phyloP scores from a whole-genome alignment of 225 moss, liverwort and hornwort species.

The Climacium dendroides region DNA sequence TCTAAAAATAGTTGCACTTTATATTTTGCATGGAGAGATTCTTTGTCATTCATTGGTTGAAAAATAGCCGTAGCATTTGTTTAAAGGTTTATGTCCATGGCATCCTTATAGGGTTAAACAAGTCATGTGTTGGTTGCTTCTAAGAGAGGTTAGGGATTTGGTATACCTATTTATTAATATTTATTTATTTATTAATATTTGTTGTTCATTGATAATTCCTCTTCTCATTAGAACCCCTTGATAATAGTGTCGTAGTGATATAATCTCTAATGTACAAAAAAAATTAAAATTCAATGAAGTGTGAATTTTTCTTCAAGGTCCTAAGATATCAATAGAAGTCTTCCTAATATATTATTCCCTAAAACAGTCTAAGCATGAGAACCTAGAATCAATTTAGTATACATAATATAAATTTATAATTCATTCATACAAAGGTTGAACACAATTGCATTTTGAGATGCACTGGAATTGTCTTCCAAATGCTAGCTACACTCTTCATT shows the following conservation, averaged over 20 bases:
- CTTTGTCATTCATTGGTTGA: rapidly evolving
- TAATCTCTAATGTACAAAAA: not conserved
- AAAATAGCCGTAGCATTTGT: too few species aligned
- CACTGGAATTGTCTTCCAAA: not conserved
- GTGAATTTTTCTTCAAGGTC: not conserved
- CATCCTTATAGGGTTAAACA: rapidly evolving
- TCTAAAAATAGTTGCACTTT: too few species aligned
- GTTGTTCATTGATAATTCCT: not conserved
- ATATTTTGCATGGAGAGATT: too few species aligned
- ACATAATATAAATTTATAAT: too few species aligned
- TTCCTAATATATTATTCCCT: not conserved
- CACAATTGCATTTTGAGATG: not conserved
- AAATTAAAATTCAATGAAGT: not conserved
- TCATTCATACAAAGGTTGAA: not conserved
- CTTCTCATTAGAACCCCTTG: not conserved
- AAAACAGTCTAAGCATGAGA: too few species aligned
- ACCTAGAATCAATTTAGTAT: too few species aligned
- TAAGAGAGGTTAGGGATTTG: not conserved
- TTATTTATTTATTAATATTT: too few species aligned
- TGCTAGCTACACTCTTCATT: not conserved
- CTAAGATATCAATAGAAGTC: not conserved
- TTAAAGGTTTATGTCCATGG: rapidly evolving
- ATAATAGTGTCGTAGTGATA: not conserved
- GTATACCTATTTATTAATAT: not conserved
- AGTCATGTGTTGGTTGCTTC: not conserved